Evolutionary conservation across 176 grass and related monocot genomes (phyloP).

Genomic region (Oryza brachyantha): DNA sequence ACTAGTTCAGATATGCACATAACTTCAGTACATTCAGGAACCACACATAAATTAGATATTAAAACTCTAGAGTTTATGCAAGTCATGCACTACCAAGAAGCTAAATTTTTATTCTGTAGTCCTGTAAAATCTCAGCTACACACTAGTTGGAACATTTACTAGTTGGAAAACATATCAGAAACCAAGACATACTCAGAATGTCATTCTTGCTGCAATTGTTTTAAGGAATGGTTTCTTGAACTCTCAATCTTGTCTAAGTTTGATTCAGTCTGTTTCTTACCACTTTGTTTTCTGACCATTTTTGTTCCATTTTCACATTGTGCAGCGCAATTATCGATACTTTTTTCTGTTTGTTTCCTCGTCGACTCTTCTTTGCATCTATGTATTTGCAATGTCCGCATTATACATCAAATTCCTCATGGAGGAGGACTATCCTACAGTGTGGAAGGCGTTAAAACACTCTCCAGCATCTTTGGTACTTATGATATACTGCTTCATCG

Average conservation of each 20-base stretch:
- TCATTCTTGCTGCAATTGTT: constrained; percentile 14
- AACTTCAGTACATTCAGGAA: constrained; percentile 20
- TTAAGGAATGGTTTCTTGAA: constrained; percentile 4
- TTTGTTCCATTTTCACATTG: constrained; percentile 30
- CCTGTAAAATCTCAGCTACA: not conserved
- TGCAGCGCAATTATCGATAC: constrained; percentile 93
- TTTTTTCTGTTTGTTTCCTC: constrained; percentile 97
- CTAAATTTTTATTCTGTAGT: not conserved
- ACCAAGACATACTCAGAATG: not conserved
- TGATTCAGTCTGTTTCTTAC: constrained; percentile 5
- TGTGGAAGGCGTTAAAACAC: constrained; percentile 96
- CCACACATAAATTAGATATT: not conserved
- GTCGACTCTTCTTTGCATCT: constrained; percentile 92
- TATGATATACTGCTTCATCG: constrained; percentile 90
- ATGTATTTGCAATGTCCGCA: constrained; percentile 89
- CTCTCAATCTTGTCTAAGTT: not conserved
- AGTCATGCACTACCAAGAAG: not conserved
- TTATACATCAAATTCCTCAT: constrained; percentile 94
- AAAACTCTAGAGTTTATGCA: constrained; percentile 2
- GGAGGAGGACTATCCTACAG: constrained; percentile 74
- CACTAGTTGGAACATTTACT: not conserved
- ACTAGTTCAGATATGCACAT: constrained; percentile 17
- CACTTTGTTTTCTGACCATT: constrained; percentile 23
- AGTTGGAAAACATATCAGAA: not conserved
- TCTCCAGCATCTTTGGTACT: constrained; percentile 78